Conservation (phyloP, 2,329 filamentous ascomycete species). For the Furcasterigmium furcatum region DNA sequence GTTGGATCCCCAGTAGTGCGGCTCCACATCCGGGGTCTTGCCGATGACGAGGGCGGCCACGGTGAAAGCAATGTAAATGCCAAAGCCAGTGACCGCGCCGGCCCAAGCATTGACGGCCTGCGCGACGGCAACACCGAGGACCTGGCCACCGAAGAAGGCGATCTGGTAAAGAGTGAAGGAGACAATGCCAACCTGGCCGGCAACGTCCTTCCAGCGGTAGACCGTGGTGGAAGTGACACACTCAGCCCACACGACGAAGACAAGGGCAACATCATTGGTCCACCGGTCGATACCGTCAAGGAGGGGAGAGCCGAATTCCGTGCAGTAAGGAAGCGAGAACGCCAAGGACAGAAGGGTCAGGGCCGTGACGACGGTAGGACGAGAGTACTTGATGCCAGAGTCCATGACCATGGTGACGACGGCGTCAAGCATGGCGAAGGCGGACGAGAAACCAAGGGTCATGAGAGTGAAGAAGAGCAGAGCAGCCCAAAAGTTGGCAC, state of each 20-base stretch:
- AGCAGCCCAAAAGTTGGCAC: slow-evolving; percentile 56
- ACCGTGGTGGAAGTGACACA: slow-evolving; percentile 49
- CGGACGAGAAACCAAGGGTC: slow-evolving; percentile 54
- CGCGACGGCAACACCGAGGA: slow-evolving; percentile 46
- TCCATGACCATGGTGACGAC: slow-evolving; percentile 52
- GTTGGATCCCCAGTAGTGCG: slow-evolving; percentile 37
- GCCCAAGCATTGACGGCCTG: slow-evolving; percentile 40
- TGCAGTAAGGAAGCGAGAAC: slow-evolving; percentile 53
- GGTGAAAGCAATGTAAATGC: slow-evolving; percentile 41
- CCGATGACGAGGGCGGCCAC: slow-evolving; percentile 35
- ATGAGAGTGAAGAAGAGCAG: slow-evolving; percentile 56
- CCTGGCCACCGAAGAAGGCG: slow-evolving; percentile 50
- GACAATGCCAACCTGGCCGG: slow-evolving; percentile 37
- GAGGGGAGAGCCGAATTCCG: slow-evolving; percentile 54
- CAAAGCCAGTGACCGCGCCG: slow-evolving; percentile 49
- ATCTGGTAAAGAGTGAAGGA: slow-evolving; percentile 43
- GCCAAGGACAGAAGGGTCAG: slow-evolving; percentile 48
- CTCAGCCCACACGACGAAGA: slow-evolving; percentile 53
- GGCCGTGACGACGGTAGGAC: slow-evolving; percentile 44
- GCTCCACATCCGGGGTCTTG: slow-evolving; percentile 37
- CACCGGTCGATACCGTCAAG: slow-evolving; percentile 52
- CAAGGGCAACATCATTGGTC: slow-evolving; percentile 51
- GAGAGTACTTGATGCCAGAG: slow-evolving; percentile 41
- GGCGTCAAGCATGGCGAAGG: slow-evolving; percentile 58
- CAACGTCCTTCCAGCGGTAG: slow-evolving; percentile 47